A percentile compares a stretch with the other conserved stretches of the same genome.
These are phyloP conservation scores for Helotiales sp. DNA, from an alignment of 2,329 filamentous ascomycete genomes.

Conservation along the genomic window DNA sequence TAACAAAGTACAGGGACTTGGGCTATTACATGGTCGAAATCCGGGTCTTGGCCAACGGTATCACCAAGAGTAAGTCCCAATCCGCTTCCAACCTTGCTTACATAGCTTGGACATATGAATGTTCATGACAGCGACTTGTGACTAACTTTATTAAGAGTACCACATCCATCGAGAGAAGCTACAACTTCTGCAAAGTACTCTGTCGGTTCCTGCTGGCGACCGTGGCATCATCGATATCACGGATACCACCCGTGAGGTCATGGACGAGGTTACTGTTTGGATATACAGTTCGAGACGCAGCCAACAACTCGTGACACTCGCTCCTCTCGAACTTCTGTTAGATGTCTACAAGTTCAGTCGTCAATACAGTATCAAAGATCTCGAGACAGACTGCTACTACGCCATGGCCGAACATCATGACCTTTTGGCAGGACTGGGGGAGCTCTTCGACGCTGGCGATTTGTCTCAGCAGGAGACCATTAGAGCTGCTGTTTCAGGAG, in stretches of 20 bases:
- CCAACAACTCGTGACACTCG: background rate
- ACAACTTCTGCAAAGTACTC: background rate
- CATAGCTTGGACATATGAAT: too few relatives aligned
- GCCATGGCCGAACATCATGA: background rate
- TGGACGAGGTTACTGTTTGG: background rate
- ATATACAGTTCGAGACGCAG: background rate
- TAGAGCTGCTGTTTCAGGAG: background rate
- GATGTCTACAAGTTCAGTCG: background rate
- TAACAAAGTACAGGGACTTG: background rate
- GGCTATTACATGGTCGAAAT: background rate
- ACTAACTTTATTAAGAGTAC: background rate
- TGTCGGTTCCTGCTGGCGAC: background rate
- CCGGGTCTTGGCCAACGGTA: background rate
- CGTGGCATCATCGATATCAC: background rate
- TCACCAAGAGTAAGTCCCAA: background rate
- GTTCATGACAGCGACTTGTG: too few relatives aligned
- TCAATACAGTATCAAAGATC: background rate
- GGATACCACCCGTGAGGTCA: background rate
- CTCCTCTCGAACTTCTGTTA: background rate
- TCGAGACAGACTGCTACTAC: background rate
- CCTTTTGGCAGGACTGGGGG: background rate
- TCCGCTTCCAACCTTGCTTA: too few relatives aligned
- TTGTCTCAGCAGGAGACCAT: background rate
- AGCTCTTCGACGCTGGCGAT: background rate
- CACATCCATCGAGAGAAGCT: background rate